Base-by-base conservation (phyloP, 495 filamentous ascomycete species). In the Diplogelasinospora grovesii region DNA sequence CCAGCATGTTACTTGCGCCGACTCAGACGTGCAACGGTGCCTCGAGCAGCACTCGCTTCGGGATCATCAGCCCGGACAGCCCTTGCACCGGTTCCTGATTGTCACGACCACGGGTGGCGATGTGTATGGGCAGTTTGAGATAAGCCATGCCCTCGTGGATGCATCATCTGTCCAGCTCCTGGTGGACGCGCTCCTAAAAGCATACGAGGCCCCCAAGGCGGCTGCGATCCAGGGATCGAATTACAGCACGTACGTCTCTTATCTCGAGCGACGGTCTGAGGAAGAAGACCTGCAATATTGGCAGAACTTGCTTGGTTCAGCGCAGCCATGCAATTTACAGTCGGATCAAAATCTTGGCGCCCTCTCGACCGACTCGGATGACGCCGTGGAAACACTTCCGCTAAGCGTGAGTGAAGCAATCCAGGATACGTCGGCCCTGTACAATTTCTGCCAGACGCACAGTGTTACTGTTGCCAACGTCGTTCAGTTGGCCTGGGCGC, bases 141-240 rank as follows among this genome's bases (percentile, higher is more conserved):
- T 81, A 16, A 81, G 68, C 47, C 79, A 85, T 47, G 71, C 75
- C 2, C 53, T 83, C 10, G 83, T 81, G 52, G 80, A 84, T 43
- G 78, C 77, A 16, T 79, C 75, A 69, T 77, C 70, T 2, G 61
- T 76, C 43, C 56, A 63, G 4, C 47, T 77, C 6, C 26, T 52
- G 31, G 9, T 56, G 53, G 13, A 24, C 30, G 22, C 36, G 41
- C 9, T 10, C 32, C 30, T 22, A 49, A 1, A 14, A 30, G 3
- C 6, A 1, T 4, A 8, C 30, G 3, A 23, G 42, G n/a, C 29
- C 27, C 15, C 58, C 39, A 3, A 52, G 73, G 4, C 2, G 43
- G 41, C 4, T 52, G 47, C 18, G 24, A 26, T 2, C 13, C 25
- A 19, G 22, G 33, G 23, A 11, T 9, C 13, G 15, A 2, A 22